These are phyloP conservation scores for Heliamphora exappendiculata DNA, from an alignment of 148 eudicot species.

Conservation along the genomic window DNA sequence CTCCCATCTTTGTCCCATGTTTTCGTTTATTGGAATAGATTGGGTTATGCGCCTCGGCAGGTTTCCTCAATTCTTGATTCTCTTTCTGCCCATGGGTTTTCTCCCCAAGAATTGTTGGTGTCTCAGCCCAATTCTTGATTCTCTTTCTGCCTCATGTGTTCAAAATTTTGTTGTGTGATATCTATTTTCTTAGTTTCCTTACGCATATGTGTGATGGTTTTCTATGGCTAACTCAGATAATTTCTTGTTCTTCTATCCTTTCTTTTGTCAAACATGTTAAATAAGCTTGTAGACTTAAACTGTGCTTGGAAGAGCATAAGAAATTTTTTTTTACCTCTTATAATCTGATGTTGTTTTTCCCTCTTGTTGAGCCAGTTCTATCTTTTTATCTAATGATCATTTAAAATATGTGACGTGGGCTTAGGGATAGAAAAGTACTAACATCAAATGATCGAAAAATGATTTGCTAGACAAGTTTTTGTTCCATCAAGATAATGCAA, in stretches of 20 bases:
- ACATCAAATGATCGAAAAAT: background rate
- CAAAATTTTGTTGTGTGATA: background rate
- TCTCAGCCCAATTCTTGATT: no score
- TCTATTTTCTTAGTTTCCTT: background rate
- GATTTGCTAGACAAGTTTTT: background rate
- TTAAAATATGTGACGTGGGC: background rate
- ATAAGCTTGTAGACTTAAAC: background rate
- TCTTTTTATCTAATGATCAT: background rate
- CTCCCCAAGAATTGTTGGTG: no score
- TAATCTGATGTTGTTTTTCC: background rate
- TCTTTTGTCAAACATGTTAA: background rate
- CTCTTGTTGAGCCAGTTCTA: background rate
- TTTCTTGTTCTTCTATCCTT: background rate
- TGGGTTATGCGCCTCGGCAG: no score
- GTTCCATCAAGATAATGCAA: background rate
- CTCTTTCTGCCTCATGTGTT: no score
- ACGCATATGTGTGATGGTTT: background rate
- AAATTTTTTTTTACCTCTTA: background rate
- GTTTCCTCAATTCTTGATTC: no score
- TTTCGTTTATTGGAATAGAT: no score
- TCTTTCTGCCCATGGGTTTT: no score
- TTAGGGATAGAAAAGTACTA: background rate
- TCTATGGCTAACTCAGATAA: background rate
- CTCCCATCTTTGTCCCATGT: no score
- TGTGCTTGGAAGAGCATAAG: background rate